Evolutionary conservation across 2,329 filamentous ascomycete genomes (phyloP).

Genomic region (Alternaria metachromatica): DNA sequence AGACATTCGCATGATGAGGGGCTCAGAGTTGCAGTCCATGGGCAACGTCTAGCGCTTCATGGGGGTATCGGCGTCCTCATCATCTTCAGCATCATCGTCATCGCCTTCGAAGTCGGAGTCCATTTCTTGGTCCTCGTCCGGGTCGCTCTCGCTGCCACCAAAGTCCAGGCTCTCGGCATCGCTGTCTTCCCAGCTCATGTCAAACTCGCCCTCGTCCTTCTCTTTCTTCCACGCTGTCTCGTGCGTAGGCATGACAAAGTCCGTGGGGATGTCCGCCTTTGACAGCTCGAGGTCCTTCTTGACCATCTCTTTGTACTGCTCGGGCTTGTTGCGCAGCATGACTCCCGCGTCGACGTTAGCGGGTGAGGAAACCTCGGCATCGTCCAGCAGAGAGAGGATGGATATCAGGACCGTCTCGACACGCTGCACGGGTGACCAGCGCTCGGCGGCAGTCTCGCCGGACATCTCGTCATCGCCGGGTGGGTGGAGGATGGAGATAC

Average conservation of each 20-base stretch:
- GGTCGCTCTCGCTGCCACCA: slow-evolving; percentile 66
- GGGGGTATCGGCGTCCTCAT: slow-evolving; percentile 33
- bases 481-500: slow-evolving; percentile 94
- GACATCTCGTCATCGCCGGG: slow-evolving; percentile 93
- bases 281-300: slow-evolving; percentile 73
- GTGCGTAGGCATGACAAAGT: slow-evolving; percentile 80
- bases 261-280: slow-evolving; percentile 79
- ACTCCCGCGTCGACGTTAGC: slow-evolving; percentile 95
- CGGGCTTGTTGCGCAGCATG: slow-evolving; percentile 76
- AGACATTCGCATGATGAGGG: background rate
- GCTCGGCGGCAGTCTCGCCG: slow-evolving; percentile 86
- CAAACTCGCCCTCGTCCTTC: slow-evolving; percentile 68
- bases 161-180: slow-evolving; percentile 67
- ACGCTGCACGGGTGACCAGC: slow-evolving; percentile 92
- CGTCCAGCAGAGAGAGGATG: slow-evolving; percentile 88
- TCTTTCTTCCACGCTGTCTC: slow-evolving; percentile 68
- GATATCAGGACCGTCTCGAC: slow-evolving; percentile 95
- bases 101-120: slow-evolving; percentile 65
- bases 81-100: slow-evolving; percentile 40
- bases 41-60: slow-evolving; percentile 12
- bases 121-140: slow-evolving; percentile 65
- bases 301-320: slow-evolving; percentile 73
- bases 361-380: slow-evolving; percentile 90
- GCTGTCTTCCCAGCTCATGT: slow-evolving; percentile 54
- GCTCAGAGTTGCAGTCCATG: background rate